Conservation (phyloP, 805 yeast species). For the Cyberlindnera maritima region DNA sequence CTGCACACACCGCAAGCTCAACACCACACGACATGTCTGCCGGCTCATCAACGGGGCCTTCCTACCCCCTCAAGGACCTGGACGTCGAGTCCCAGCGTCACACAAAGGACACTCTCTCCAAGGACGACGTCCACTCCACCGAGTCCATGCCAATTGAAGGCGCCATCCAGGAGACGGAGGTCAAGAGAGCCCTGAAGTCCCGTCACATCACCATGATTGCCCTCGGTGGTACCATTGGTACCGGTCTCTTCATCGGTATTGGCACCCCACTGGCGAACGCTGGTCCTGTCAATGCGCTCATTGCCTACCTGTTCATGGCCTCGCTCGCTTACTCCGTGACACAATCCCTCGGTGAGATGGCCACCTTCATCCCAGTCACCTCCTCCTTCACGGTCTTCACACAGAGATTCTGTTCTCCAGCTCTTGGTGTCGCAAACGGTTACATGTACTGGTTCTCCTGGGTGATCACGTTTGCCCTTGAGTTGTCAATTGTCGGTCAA, state of each 20-base stretch:
- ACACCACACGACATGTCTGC: slow-evolving; percentile 4
- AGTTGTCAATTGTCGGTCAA: slow-evolving; percentile 69
- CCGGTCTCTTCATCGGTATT: slow-evolving; percentile 71
- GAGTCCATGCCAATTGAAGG: slow-evolving; percentile 17
- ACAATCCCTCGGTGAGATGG: slow-evolving; percentile 79
- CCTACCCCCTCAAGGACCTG: slow-evolving; percentile 10
- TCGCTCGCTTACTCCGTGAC: slow-evolving; percentile 62
- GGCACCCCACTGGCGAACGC: slow-evolving; percentile 51
- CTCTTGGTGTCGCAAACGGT: slow-evolving; percentile 70
- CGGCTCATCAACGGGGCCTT: slow-evolving; percentile 1
- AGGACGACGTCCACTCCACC: slow-evolving; percentile 1
- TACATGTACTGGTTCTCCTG: slow-evolving; percentile 77
- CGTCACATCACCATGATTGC: slow-evolving; percentile 77
- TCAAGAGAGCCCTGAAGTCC: slow-evolving; percentile 57
- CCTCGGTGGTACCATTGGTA: slow-evolving; percentile 77
- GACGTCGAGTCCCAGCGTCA: slow-evolving; percentile 7
- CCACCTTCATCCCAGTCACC: slow-evolving; percentile 68
- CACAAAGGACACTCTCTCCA: not conserved
- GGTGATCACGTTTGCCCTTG: slow-evolving; percentile 75
- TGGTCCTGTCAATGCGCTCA: slow-evolving; percentile 68
- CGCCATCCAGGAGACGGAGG: slow-evolving; percentile 38
- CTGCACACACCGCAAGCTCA: not conserved
- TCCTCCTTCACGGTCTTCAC: slow-evolving; percentile 68
- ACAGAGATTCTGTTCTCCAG: slow-evolving; percentile 65
- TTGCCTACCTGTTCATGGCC: slow-evolving; percentile 66